Percentiles rank a stretch among this genome's conserved stretches.
Conservation (phyloP, 2,329 filamentous ascomycete genomes). For the Mycocentrospora acerina region DNA sequence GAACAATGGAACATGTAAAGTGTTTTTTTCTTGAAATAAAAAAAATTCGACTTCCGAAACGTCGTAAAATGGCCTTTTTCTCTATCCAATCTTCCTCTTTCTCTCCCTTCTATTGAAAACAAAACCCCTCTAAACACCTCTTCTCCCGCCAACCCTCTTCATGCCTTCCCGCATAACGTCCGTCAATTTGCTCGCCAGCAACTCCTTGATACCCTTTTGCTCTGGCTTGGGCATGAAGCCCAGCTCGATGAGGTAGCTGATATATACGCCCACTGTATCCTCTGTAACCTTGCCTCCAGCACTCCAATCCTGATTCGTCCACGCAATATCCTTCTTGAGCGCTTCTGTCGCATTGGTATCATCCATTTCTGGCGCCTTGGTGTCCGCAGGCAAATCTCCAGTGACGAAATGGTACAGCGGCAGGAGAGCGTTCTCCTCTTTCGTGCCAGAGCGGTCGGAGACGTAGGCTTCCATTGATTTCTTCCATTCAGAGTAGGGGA, state of each 20-base stretch:
- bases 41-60: no score
- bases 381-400: conserved; percentile 68
- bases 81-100: no score
- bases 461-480: conserved; percentile 68
- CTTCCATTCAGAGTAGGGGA: conserved; percentile 70
- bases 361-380: conserved; percentile 72
- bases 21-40: no score
- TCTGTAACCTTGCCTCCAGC: conserved; percentile 58
- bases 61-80: no score
- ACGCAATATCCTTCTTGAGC: conserved; percentile 63
- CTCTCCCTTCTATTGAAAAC: no score
- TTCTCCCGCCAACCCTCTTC: conserved; percentile 35
- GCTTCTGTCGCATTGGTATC: conserved; percentile 68
- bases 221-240: conserved; percentile 58
- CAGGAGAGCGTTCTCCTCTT: conserved; percentile 67
- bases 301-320: conserved; percentile 60
- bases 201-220: conserved; percentile 27
- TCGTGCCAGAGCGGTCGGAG: conserved; percentile 54
- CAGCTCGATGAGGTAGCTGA: conserved; percentile 63
- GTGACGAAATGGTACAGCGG: conserved; percentile 75
- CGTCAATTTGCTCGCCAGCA: conserved; percentile 29
- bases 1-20: no score
- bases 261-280: conserved; percentile 64
- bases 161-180: conserved; percentile 38
- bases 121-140: conserved; percentile 21